Evolutionary conservation across 2,329 filamentous ascomycete species (phyloP).

Genomic region (Tolypocladium ovalisporum): DNA sequence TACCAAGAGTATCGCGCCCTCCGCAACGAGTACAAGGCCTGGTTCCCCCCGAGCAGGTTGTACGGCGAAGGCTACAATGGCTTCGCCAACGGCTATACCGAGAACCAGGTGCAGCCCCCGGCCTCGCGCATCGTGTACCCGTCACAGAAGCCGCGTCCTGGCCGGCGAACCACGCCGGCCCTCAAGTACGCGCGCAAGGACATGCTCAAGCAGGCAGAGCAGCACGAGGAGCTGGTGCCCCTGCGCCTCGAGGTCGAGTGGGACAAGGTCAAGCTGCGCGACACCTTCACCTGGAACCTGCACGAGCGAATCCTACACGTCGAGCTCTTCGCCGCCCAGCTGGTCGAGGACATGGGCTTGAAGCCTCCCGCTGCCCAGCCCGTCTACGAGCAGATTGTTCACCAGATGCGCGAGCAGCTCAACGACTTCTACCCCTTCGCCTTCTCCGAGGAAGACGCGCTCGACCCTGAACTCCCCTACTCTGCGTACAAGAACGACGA

Average conservation of each 20-base stretch:
- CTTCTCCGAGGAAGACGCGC: slow-evolving; percentile 77
- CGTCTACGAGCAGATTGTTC: slow-evolving; percentile 47
- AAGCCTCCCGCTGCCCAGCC: slow-evolving; percentile 60
- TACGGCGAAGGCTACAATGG: slow-evolving; percentile 75
- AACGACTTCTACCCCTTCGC: slow-evolving; percentile 90
- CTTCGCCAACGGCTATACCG: slow-evolving; percentile 79
- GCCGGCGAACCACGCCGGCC: slow-evolving; percentile 62
- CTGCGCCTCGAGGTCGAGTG: slow-evolving; percentile 87
- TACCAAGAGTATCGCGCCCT: slow-evolving; percentile 59
- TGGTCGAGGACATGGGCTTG: slow-evolving; percentile 82
- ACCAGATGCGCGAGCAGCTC: slow-evolving; percentile 79
- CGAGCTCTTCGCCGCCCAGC: slow-evolving; percentile 75
- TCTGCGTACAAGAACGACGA: slow-evolving; percentile 96
- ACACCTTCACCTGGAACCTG: slow-evolving; percentile 98
- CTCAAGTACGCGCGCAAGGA: slow-evolving; percentile 71
- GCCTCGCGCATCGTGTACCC: slow-evolving; percentile 67
- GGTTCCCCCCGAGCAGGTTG: slow-evolving; percentile 44
- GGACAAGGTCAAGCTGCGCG: slow-evolving; percentile 89
- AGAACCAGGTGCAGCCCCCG: slow-evolving; percentile 50
- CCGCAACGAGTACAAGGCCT: slow-evolving; percentile 41
- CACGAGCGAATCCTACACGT: slow-evolving; percentile 76
- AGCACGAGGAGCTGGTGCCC: slow-evolving; percentile 83
- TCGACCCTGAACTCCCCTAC: slow-evolving; percentile 85
- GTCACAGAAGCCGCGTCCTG: slow-evolving; percentile 61
- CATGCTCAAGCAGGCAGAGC: slow-evolving; percentile 74